phyloP scores from a whole-genome alignment of 352 stramenopile species.

The Blastocystis sp. region DNA sequence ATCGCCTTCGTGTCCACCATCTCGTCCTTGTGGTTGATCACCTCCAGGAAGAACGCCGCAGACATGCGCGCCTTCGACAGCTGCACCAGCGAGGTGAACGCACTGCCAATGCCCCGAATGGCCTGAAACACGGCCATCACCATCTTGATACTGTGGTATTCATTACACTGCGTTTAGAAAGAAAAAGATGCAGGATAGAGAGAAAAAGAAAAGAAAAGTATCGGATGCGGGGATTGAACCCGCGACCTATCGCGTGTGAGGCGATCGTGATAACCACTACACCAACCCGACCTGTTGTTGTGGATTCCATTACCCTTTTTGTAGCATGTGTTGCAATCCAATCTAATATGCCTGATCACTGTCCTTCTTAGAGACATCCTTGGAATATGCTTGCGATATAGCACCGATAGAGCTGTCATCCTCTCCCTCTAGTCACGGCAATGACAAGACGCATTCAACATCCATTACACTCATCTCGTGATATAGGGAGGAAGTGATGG shows the following conservation, averaged over 20 bases:
- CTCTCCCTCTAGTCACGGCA: too few species aligned
- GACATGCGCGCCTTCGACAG: conserved; percentile 37
- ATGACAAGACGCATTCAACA: too few species aligned
- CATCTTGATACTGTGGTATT: conserved; percentile 73
- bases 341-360: too few species aligned
- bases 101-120: conserved; percentile 78
- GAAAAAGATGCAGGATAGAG: neutral
- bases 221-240: conserved; percentile 55
- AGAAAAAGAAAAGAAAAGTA: conserved; percentile 34
- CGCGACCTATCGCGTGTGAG: conserved; percentile 55
- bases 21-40: conserved; percentile 30
- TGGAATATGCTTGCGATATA: too few species aligned
- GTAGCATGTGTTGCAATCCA: too few species aligned
- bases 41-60: neutral
- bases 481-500: too few species aligned
- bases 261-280: conserved; percentile 55
- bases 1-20: neutral
- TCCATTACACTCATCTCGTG: too few species aligned
- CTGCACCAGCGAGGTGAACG: conserved; percentile 50
- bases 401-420: too few species aligned
- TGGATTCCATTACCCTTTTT: too few species aligned
- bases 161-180: too few species aligned
- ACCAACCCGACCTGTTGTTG: conserved; percentile 4
- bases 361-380: too few species aligned
- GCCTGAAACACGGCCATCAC: conserved; percentile 79